Evolutionary conservation across 2,329 filamentous ascomycete genomes (phyloP).

Genomic region (Podosphaera xanthii): DNA sequence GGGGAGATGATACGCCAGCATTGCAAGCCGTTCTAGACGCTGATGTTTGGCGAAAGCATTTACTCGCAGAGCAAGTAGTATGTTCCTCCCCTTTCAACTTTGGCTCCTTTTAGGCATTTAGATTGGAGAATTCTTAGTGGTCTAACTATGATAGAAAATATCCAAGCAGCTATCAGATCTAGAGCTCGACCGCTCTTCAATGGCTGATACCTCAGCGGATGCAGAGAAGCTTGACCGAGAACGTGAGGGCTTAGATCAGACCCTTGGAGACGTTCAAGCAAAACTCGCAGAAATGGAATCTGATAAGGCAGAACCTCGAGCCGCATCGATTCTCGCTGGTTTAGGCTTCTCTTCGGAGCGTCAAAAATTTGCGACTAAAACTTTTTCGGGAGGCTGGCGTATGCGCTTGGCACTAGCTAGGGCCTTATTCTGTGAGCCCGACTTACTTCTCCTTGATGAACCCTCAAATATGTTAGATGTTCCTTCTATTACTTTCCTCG

Average conservation of each 20-base stretch:
- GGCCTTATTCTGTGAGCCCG: slow-evolving; percentile 93
- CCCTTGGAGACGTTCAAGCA: slow-evolving; percentile 69
- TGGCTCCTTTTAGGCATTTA: neutral
- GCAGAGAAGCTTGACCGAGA: slow-evolving; percentile 67
- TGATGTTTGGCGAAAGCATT: slow-evolving; percentile 93
- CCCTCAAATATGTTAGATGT: slow-evolving; percentile 99
- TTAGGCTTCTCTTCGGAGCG: slow-evolving; percentile 87
- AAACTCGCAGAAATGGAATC: slow-evolving; percentile 98
- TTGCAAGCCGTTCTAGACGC: slow-evolving; percentile 89
- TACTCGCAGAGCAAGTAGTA: slow-evolving; percentile 70
- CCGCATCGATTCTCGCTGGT: slow-evolving; percentile 88
- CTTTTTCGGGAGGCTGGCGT: slow-evolving; percentile 98
- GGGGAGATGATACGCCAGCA: slow-evolving; percentile 83
- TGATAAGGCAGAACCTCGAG: slow-evolving; percentile 88
- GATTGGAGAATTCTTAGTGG: neutral
- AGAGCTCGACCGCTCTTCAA: slow-evolving; percentile 49
- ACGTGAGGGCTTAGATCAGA: slow-evolving; percentile 72
- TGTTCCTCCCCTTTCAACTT: slow-evolving; percentile 15
- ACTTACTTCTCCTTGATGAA: slow-evolving; percentile 89
- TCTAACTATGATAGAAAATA: slow-evolving; percentile 34
- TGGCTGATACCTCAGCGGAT: slow-evolving; percentile 85
- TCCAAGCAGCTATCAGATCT: slow-evolving; percentile 50
- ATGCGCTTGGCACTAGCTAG: slow-evolving; percentile 90
- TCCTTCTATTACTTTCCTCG: slow-evolving; percentile 95
- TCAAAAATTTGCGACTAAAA: slow-evolving; percentile 84